Conservation (phyloP, 768 basidiomycete genomes). For the Russula virescens region DNA sequence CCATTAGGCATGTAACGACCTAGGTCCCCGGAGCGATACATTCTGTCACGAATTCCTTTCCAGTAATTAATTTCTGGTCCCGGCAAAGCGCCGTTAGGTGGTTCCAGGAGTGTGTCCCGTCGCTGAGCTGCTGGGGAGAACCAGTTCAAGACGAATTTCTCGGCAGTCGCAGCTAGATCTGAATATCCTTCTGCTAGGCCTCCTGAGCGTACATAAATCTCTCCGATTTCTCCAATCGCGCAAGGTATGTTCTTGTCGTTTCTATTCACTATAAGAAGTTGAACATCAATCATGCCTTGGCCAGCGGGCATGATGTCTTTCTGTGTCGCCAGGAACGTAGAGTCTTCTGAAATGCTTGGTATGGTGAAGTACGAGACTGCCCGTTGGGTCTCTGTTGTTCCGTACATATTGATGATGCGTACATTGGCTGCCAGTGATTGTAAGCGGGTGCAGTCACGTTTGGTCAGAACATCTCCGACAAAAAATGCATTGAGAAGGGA, state of each 20-base stretch:
- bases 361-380: slow-evolving; percentile 97
- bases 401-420: slow-evolving; percentile 98
- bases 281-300: slow-evolving; percentile 95
- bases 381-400: slow-evolving; percentile 97
- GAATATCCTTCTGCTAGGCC: slow-evolving; percentile 95
- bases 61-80: slow-evolving; percentile 77
- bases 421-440: slow-evolving; percentile 91
- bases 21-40: slow-evolving; percentile 97
- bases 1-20: slow-evolving; percentile 92
- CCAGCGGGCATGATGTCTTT: slow-evolving; percentile 99
- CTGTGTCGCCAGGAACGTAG: slow-evolving; percentile 86
- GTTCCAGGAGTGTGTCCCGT: slow-evolving; percentile 68
- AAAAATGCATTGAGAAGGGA: slow-evolving; percentile 90
- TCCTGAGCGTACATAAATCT: slow-evolving; percentile 96
- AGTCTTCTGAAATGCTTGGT: slow-evolving; percentile 74
- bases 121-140: slow-evolving; percentile 53
- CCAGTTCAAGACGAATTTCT: slow-evolving; percentile 97
- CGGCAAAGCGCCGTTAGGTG: slow-evolving; percentile 41
- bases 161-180: slow-evolving; percentile 70
- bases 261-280: slow-evolving; percentile 93
- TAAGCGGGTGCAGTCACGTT: slow-evolving; percentile 92
- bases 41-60: slow-evolving; percentile 93
- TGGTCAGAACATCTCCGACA: slow-evolving; percentile 98
- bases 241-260: slow-evolving; percentile 79
- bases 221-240: slow-evolving; percentile 93